Evolutionary conservation across 352 stramenopile genomes (phyloP), one percentile per base, ranked within the genome.

Genomic region (Globisporangium canariense): DNA sequence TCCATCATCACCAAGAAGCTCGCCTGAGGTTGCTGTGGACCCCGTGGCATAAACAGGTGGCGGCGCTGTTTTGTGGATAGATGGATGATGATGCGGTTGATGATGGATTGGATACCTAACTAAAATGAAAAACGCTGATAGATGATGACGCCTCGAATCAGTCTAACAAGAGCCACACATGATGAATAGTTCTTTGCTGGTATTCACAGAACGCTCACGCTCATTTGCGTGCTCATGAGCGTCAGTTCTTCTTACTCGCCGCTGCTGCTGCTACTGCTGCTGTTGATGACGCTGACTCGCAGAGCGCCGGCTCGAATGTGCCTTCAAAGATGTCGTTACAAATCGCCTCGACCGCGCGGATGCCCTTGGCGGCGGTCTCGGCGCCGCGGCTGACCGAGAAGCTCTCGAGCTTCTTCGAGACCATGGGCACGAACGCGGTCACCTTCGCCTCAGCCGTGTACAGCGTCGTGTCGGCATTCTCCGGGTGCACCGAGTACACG

Each of bases 311-410:
- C 47, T 81, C 77, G 53, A 92, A 93, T 30, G 80, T 93, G 43
- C 86, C 86, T 58, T 95, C 74, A 58, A 93, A 95, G 69, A 95
- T 93, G 59, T 95, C 83, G 50, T 89, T 76, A 73, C 86, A 95
- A 68, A 95, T 90, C 34, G 73, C 69, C 62, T 95, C 86, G 55
- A 95, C 78, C 22, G 83, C 84, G 53, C 80, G 73, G 60, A 95
- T 91, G 60, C 86, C 86, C 68, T 91, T 91, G 32, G 83, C 76
- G 34, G 86, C 86, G 7, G 82, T 95, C 30, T 93, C 84, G 36
- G 82, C 81, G 56, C 84, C 86, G 45, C 81, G 78, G 30, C 67
- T 79, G 52, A 90, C 79, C 18, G 82, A 92, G 46, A 95, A 91
- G 56, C 73, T 87, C 74, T 95, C 86, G 16, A 95, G 72, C 53